These are phyloP conservation scores for Boehmeria nivea DNA, from an alignment of 306 rosid genomes.

Conservation along the genomic window DNA sequence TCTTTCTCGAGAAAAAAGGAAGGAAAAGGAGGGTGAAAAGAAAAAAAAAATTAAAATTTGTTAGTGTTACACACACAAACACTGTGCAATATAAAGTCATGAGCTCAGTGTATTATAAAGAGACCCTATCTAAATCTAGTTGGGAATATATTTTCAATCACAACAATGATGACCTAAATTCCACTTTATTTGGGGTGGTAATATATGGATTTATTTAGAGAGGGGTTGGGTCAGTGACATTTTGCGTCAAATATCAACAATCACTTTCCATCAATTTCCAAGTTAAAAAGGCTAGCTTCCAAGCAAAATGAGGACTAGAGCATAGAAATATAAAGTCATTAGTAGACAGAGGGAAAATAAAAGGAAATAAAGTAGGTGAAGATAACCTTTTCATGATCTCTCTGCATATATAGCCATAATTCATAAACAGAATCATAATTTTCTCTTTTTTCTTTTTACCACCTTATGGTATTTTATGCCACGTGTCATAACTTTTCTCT, in stretches of 20 bases:
- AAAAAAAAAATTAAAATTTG: slow-evolving; percentile 21
- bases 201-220: no score
- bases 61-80: slow-evolving; percentile 27
- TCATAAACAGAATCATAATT: not conserved
- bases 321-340: slow-evolving; percentile 33
- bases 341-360: no score
- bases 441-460: not conserved
- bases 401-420: not conserved
- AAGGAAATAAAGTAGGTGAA: slow-evolving; percentile 14
- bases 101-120: slow-evolving; percentile 41
- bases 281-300: slow-evolving; percentile 61
- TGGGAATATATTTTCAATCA: slow-evolving; percentile 57
- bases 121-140: slow-evolving; percentile 42
- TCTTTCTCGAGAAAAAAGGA: slow-evolving; percentile 35
- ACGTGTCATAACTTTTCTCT: not conserved
- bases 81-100: slow-evolving; percentile 30
- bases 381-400: slow-evolving; percentile 10
- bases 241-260: slow-evolving; percentile 43
- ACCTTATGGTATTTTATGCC: slow-evolving; percentile 2
- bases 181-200: slow-evolving; percentile 41
- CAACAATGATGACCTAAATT: slow-evolving; percentile 46
- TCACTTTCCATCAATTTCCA: slow-evolving; percentile 67
- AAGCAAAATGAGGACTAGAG: slow-evolving; percentile 40
- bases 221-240: slow-evolving; percentile 24
- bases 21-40: slow-evolving; percentile 24